Evolutionary conservation across 1,284 basidiomycete species (phyloP).

Genomic region (Flammula alnicola): DNA sequence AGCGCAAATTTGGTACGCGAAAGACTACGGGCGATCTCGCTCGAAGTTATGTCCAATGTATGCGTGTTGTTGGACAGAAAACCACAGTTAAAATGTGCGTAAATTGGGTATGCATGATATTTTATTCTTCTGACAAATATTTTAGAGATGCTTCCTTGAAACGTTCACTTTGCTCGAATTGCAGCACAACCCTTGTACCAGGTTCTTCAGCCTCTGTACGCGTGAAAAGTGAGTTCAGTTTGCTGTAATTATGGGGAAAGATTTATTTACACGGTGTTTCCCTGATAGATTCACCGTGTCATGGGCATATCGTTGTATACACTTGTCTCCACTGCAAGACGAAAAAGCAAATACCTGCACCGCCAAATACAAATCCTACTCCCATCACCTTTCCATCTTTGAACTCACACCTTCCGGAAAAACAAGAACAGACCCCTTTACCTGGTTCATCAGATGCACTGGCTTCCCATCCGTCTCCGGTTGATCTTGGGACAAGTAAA

Average conservation of each 20-base stretch:
- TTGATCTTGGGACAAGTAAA: background rate
- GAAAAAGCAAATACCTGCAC: constrained; percentile 65
- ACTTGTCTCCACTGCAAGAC: constrained; percentile 59
- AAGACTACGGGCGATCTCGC: constrained; percentile 53
- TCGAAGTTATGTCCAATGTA: constrained; percentile 62
- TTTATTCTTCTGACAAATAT: constrained; percentile 8
- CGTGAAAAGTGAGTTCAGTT: constrained; percentile 55
- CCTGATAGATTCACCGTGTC: constrained; percentile 26
- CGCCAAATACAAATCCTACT: constrained; percentile 37
- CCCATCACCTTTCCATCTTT: background rate
- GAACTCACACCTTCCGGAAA: background rate
- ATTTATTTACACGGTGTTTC: background rate
- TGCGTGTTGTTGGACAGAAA: constrained; percentile 74
- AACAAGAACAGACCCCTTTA: no score
- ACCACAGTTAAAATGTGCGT: constrained; percentile 76
- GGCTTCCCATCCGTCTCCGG: background rate
- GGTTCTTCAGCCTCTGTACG: constrained; percentile 69
- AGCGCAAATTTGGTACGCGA: constrained; percentile 17
- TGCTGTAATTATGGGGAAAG: background rate
- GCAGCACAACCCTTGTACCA: constrained; percentile 66
- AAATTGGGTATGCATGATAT: background rate
- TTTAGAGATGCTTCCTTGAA: constrained; percentile 81
- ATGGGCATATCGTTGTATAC: constrained; percentile 58
- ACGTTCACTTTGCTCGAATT: constrained; percentile 73
- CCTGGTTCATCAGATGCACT: background rate